A percentile compares a stretch with the other conserved stretches of the same genome.
Evolutionary conservation across 768 basidiomycete genomes (phyloP).

Genomic region (Naganishia onofrii): DNA sequence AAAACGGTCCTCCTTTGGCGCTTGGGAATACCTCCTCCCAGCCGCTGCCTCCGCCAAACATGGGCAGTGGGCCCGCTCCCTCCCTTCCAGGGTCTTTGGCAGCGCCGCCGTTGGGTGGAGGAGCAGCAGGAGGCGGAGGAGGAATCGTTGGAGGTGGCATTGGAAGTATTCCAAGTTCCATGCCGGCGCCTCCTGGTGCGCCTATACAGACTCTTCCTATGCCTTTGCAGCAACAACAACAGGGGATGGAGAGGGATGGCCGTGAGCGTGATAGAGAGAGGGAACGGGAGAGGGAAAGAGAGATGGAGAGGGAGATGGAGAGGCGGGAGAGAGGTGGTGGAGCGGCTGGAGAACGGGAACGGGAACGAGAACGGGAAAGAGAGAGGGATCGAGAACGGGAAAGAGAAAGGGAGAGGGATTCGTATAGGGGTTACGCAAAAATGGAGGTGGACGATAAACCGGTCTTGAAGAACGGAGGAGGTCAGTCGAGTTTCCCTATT

Average conservation of each 20-base stretch:
- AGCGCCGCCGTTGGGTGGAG: too few species aligned
- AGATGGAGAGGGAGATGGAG: conserved; percentile 14
- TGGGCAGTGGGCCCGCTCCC: background rate
- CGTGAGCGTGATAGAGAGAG: conserved; percentile 21
- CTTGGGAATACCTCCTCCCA: conserved; percentile 17
- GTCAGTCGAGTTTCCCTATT: conserved; percentile 3
- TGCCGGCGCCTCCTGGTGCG: conserved; percentile 38
- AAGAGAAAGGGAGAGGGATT: conserved; percentile 14
- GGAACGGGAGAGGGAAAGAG: conserved; percentile 43
- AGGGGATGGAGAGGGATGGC: background rate
- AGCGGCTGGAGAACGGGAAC: conserved; percentile 24
- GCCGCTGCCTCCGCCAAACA: conserved; percentile 48
- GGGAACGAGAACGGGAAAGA: conserved; percentile 42
- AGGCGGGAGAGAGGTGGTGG: background rate
- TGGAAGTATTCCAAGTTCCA: conserved; percentile 35
- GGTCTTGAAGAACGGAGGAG: background rate
- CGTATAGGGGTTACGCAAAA: conserved; percentile 30
- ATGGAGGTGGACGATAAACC: conserved; percentile 31
- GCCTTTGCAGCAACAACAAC: background rate
- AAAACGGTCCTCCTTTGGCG: too few species aligned
- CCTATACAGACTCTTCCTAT: background rate
- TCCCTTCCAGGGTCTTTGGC: background rate
- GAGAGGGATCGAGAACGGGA: conserved; percentile 23
- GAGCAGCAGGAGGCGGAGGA: conserved; percentile 19
- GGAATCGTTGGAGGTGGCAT: conserved; percentile 35